Conservation (phyloP, 441 rosid species). For the Brassica hybrid region DNA sequence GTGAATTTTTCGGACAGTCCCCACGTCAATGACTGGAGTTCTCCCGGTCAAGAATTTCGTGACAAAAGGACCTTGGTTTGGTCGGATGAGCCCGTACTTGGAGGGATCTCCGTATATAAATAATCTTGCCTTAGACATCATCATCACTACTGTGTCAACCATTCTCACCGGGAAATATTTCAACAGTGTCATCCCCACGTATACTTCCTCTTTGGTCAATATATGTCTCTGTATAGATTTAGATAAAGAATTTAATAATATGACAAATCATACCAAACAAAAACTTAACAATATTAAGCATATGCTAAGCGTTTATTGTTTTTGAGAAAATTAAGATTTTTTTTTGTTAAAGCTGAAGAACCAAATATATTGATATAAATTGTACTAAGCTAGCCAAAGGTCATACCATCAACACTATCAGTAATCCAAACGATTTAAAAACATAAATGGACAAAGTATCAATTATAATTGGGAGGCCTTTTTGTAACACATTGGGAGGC, state of each 20-base stretch:
- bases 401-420: not conserved
- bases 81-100: constrained; percentile 41
- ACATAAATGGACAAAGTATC: not conserved
- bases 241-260: not conserved
- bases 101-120: constrained; percentile 50
- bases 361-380: not conserved
- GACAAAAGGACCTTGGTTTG: constrained; percentile 46
- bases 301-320: not conserved
- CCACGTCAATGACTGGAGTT: constrained; percentile 56
- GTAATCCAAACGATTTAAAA: not conserved
- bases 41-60: constrained; percentile 49
- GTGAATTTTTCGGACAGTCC: constrained; percentile 52
- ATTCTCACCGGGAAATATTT: constrained; percentile 40
- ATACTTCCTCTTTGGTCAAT: constrained; percentile 45
- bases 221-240: constrained; percentile 51
- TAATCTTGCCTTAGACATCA: constrained; percentile 40
- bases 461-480: not conserved
- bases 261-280: not conserved
- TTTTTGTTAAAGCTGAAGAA: not conserved
- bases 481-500: not conserved
- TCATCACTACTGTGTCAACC: constrained; percentile 47
- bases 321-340: not conserved
- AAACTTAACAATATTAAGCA: not conserved
- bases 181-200: constrained; percentile 40
- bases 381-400: not conserved